phyloP scores from a whole-genome alignment of 805 yeast species.

The Metschnikowia similis region DNA sequence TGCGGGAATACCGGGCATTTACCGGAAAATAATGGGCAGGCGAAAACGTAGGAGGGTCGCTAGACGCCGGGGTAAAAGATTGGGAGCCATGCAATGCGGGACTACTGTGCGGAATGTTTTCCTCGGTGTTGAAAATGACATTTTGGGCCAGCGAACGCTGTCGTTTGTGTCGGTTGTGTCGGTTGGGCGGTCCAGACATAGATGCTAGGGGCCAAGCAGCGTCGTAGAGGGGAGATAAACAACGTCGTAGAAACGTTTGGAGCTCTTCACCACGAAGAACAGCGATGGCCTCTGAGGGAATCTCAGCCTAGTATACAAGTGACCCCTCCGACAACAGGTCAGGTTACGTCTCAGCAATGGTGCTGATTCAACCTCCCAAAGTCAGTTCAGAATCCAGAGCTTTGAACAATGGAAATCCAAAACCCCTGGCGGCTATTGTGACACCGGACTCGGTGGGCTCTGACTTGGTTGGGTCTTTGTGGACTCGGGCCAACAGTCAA shows the following conservation, averaged over 20 bases:
- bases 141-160: slow-evolving; percentile 6
- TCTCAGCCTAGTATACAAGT: background rate
- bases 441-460: too few relatives aligned
- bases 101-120: background rate
- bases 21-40: background rate
- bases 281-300: background rate
- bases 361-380: too few relatives aligned
- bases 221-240: background rate
- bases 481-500: too few relatives aligned
- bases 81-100: background rate
- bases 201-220: background rate
- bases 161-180: slow-evolving; percentile 5
- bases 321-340: too few relatives aligned
- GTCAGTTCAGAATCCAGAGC: too few relatives aligned
- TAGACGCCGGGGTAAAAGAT: background rate
- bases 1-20: background rate
- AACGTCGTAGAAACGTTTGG: background rate
- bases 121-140: background rate
- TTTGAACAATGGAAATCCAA: too few relatives aligned
- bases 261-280: background rate
- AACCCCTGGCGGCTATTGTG: too few relatives aligned
- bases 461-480: too few relatives aligned
- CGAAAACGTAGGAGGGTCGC: background rate
- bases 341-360: too few relatives aligned
- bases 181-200: background rate